Percentiles rank a stretch among this genome's conserved stretches.
Evolutionary conservation across 108 stramenopile species (phyloP).

Genomic region (Aurantiochytrium sp.): DNA sequence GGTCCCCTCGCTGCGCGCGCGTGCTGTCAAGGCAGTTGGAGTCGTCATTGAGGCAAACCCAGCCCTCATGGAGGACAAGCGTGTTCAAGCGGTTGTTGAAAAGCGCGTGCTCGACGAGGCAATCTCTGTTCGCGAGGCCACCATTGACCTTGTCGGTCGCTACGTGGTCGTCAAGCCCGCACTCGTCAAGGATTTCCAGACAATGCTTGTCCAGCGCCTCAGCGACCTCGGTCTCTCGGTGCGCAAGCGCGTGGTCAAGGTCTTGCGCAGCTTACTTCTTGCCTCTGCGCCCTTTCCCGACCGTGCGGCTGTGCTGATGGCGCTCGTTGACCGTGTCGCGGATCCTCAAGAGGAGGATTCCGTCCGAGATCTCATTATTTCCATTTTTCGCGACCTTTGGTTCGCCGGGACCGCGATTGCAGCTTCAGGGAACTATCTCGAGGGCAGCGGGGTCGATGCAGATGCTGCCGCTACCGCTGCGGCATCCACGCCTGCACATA

Average conservation of each 20-base stretch:
- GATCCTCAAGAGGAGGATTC: constrained; percentile 12
- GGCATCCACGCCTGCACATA: too few species aligned
- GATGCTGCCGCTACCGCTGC: too few species aligned
- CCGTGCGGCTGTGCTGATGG: not conserved
- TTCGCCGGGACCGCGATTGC: not conserved
- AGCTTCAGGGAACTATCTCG: not conserved
- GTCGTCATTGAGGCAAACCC: not conserved
- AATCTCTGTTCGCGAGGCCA: constrained; percentile 39
- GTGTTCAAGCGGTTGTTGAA: not conserved
- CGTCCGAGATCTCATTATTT: not conserved
- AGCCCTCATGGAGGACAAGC: not conserved
- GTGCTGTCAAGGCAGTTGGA: not conserved
- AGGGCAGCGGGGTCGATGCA: too few species aligned
- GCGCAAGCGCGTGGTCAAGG: constrained; percentile 37
- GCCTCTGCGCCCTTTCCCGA: not conserved
- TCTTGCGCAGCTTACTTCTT: constrained; percentile 31
- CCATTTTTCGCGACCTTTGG: not conserved
- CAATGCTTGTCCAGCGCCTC: constrained; percentile 32
- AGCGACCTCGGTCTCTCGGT: constrained; percentile 41
- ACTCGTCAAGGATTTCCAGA: constrained; percentile 29
- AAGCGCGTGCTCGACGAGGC: constrained; percentile 22
- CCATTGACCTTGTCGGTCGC: constrained; percentile 39
- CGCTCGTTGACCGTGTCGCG: not conserved
- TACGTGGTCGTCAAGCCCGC: constrained; percentile 27
- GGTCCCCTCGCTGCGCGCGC: not conserved